Base-by-base conservation (phyloP, 1,284 basidiomycete genomes). In the Ceratobasidium sp. region DNA sequence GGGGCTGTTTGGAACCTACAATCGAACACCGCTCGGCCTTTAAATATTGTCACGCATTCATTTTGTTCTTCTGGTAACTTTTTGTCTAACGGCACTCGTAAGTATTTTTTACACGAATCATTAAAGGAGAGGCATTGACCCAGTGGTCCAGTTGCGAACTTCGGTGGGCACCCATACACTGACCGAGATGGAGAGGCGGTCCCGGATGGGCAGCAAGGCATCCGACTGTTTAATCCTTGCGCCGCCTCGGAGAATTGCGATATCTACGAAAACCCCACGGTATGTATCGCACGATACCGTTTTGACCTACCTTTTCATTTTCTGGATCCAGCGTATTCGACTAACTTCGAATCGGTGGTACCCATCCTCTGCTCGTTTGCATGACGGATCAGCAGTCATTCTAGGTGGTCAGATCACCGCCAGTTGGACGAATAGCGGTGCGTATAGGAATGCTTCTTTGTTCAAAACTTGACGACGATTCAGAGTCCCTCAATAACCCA, bases 331-430 rank as follows among this genome's bases (percentile, higher is more conserved):
- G 14, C 80, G 81, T 13, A 78, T 91, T 44, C 84, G 87, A 36
- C 84, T 90, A 82, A 87, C 87, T 2, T 87, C 84, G 72, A 84
- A 87, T 23, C 83, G 90, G 29, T 92, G 90, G 90, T 92, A 92
- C 76, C 86, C 84, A 70, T 89, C 88, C 0, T 86, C 84, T 4
- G 70, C 88, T 39, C 83, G 90, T 36, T 80, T 92, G 59, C 78
- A 81, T 2, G 90, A 93, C 72, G 91, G 90, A 16, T 90, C 89
- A 70, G 85, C 84, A 7, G 87, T 93, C 83, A 88, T 93, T 66
- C 81, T 91, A 46, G 91, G 91, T 1, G 91, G 91, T 27, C 87
- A 88, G 9, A 85, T 83, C 72, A 87, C 85, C 74, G 90, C 89
- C 2, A 90, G 90, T 11, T 92, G 89, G 87, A 90, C 90, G 72